Base-by-base conservation (phyloP, 2,329 filamentous ascomycete species). In the Talaromyces verruculosus region DNA sequence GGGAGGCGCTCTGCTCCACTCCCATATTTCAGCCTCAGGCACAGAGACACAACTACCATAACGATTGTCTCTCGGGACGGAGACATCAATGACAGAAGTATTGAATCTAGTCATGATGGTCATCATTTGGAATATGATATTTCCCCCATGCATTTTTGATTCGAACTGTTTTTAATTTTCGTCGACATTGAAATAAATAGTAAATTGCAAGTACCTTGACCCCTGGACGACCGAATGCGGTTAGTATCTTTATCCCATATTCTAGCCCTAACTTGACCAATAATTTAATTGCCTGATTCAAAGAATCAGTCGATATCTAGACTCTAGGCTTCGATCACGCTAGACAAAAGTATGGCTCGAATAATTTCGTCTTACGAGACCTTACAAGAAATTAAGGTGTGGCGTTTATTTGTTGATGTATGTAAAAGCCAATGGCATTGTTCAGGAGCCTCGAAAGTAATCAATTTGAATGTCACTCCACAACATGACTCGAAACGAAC, bases 1-100 rank as follows among this genome's bases (percentile, higher is more conserved):
- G 33, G 1, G 49, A 51, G 47, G 47, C 13, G 49, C 25, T n/a
- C 49, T 11, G 28, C 49, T 53, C 49, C 49, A 33, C 25, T 22
- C 6, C 22, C 47, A 51, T 22, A n/a, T 47, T 53, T 53, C 25
- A 53, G 49, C 49, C 49, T 53, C 49, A 53, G 49, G 49, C 49
- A 51, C 47, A 51, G 4, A 25, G 25, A 25, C 25, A 25, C 2
- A 25, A 25, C 25, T 25, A 25, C 25, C 2, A 25, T 25, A 25
- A 25, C 25, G 25, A 25, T 25, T 25, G 3, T 3, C 22, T 22
- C 22, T 22, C 22, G 22, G 22, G 22, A 22, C 22, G 22, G 22
- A 22, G 22, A 22, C 2, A 25, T 25, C 25, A 3, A 25, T 25
- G 25, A 25, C 25, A 25, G 25, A 25, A 25, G 25, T 25, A 4